These are phyloP conservation scores for Hypoxylon lienhwacheense DNA, from an alignment of 495 filamentous ascomycete genomes.

Conservation along the genomic window DNA sequence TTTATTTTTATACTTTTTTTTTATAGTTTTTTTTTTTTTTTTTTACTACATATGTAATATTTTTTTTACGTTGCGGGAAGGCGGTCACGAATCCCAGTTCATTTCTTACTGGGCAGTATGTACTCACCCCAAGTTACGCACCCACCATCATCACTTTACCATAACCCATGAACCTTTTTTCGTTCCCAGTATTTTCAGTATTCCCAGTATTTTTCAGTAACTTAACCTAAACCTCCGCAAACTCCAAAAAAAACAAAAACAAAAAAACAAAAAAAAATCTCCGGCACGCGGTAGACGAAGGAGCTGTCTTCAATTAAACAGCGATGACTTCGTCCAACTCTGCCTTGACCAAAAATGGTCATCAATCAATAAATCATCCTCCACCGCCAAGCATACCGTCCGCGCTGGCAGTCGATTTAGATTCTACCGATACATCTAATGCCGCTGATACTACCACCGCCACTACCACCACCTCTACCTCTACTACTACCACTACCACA, in stretches of 20 bases:
- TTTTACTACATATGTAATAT: no score
- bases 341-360: slow-evolving; percentile 30
- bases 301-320: slow-evolving; percentile 40
- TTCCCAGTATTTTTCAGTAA: not conserved
- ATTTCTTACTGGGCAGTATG: slow-evolving; percentile 35
- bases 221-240: not conserved
- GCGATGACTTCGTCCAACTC: slow-evolving; percentile 46
- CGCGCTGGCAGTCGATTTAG: slow-evolving; percentile 6
- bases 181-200: not conserved
- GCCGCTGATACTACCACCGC: slow-evolving; percentile 4
- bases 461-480: not conserved
- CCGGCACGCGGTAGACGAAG: slow-evolving; percentile 40
- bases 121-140: no score
- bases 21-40: no score
- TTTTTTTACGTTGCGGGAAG: slow-evolving; percentile 41
- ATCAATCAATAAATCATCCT: slow-evolving; percentile 11
- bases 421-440: not conserved
- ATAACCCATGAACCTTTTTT: not conserved
- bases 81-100: slow-evolving; percentile 38
- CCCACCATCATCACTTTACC: no score
- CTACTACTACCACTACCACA: not conserved
- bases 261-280: no score
- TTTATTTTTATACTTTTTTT: slow-evolving; percentile 4
- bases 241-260: no score
- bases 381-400: slow-evolving; percentile 11